Evolutionary conservation across 2,329 filamentous ascomycete genomes (phyloP).

Genomic region (Fusarium hostae): DNA sequence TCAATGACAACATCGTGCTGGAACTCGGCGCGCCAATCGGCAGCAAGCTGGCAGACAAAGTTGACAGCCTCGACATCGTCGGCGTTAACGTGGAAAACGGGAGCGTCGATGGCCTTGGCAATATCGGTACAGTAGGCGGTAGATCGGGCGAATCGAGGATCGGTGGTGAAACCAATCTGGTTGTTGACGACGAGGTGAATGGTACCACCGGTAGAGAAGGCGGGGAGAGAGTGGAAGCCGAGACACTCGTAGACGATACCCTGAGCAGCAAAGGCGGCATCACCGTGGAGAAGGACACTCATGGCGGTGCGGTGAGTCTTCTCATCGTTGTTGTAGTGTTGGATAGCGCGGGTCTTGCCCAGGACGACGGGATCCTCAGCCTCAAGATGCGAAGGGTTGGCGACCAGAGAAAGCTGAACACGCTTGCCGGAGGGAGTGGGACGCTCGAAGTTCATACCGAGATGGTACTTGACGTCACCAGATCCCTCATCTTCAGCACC

Average conservation of each 20-base stretch:
- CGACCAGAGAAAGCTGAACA: conserved; percentile 97
- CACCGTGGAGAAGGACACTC: conserved; percentile 95
- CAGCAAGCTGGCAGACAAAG: conserved; percentile 95
- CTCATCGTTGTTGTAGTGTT: conserved; percentile 99
- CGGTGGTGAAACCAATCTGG: conserved; percentile 99
- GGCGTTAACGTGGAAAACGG: conserved; percentile 98
- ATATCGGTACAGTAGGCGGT: conserved; percentile 99
- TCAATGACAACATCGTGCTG: conserved; percentile 98
- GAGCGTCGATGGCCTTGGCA: conserved; percentile 97
- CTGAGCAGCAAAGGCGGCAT: conserved; percentile 95
- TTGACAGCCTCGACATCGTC: conserved; percentile 99
- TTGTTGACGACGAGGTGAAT: conserved; percentile 99
- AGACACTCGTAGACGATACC: conserved; percentile 99
- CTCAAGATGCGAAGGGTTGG: conserved; percentile 98
- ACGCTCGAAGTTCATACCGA: conserved; percentile 99
- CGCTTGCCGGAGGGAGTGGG: conserved; percentile 98
- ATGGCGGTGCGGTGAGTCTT: conserved; percentile 88
- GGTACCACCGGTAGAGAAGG: conserved; percentile 96
- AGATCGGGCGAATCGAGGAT: conserved; percentile 95
- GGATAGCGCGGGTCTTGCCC: conserved; percentile 96
- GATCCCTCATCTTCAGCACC: conserved; percentile 95
- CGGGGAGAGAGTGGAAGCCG: conserved; percentile 94
- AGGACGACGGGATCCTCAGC: conserved; percentile 98
- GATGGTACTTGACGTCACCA: conserved; percentile 98
- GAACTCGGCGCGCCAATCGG: conserved; percentile 98